phyloP scores from a whole-genome alignment of 225 moss, liverwort and hornwort genomes.

The Sphagnum tenellum region DNA sequence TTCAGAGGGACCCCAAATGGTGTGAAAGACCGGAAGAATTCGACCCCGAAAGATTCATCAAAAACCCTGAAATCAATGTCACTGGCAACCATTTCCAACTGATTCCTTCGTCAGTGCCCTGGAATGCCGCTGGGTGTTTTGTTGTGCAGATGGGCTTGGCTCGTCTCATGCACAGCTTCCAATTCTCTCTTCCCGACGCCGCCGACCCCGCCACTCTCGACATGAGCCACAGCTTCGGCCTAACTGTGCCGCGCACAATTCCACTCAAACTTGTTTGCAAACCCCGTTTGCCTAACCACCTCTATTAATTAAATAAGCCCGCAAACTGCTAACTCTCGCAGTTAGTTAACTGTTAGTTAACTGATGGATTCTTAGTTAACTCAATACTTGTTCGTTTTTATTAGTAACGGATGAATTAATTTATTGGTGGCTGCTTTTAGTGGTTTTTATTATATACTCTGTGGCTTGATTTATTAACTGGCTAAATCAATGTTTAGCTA shows the following conservation, averaged over 20 bases:
- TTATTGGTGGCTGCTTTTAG: no score
- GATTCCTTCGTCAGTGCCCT: constrained; percentile 51
- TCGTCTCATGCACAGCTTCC: constrained; percentile 19
- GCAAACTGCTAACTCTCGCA: no score
- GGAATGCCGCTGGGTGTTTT: constrained; percentile 48
- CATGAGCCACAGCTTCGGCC: background rate
- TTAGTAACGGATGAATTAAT: no score
- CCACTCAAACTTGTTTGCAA: background rate
- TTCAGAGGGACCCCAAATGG: constrained; percentile 23
- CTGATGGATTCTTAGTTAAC: no score
- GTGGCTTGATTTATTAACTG: no score
- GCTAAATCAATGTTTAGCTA: no score
- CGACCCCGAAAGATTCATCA: constrained; percentile 30
- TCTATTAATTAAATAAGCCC: background rate
- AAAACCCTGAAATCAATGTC: constrained; percentile 5
- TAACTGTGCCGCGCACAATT: background rate
- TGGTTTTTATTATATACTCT: no score
- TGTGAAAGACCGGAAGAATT: constrained; percentile 33
- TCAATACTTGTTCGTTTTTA: no score
- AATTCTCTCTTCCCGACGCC: background rate
- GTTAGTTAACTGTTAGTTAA: no score
- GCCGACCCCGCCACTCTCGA: background rate
- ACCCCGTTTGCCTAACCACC: background rate
- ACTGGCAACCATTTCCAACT: constrained; percentile 29
- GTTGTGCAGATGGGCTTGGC: constrained; percentile 30